Conservation (phyloP, 2,329 filamentous ascomycete species). For the Pyrenophora graminea region DNA sequence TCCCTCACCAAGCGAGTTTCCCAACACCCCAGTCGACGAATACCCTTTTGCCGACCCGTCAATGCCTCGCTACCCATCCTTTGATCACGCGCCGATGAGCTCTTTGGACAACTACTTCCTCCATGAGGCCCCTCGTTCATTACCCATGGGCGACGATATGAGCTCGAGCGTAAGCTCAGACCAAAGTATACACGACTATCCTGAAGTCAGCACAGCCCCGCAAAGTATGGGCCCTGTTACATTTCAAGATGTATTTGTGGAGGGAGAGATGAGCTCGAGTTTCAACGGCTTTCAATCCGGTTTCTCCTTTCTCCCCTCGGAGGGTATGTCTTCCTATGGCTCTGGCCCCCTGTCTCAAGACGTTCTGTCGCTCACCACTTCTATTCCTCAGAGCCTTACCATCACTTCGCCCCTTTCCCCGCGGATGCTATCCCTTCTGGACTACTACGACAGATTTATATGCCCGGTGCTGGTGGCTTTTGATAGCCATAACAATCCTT, state of each 20-base stretch:
- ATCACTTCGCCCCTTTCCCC: conserved; percentile 66
- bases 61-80: conserved; percentile 42
- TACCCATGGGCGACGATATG: conserved; percentile 47
- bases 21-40: conserved; percentile 53
- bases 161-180: conserved; percentile 54
- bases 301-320: conserved; percentile 47
- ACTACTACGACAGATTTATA: conserved; percentile 92
- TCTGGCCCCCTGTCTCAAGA: conserved; percentile 45
- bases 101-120: conserved; percentile 46
- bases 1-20: conserved; percentile 53
- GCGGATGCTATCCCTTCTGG: conserved; percentile 85
- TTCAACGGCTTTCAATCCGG: conserved; percentile 45
- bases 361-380: conserved; percentile 47
- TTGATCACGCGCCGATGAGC: conserved; percentile 43
- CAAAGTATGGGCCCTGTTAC: conserved; percentile 42
- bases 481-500: conserved; percentile 81
- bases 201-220: conserved; percentile 44
- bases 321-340: conserved; percentile 49
- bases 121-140: conserved; percentile 42
- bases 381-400: conserved; percentile 52
- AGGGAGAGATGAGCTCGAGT: conserved; percentile 46
- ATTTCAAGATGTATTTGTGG: conserved; percentile 46
- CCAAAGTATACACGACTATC: conserved; percentile 51
- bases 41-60: conserved; percentile 48
- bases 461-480: conserved; percentile 90